Conservation (phyloP, 2,329 filamentous ascomycete genomes). For the Tolypocladium paradoxum region DNA sequence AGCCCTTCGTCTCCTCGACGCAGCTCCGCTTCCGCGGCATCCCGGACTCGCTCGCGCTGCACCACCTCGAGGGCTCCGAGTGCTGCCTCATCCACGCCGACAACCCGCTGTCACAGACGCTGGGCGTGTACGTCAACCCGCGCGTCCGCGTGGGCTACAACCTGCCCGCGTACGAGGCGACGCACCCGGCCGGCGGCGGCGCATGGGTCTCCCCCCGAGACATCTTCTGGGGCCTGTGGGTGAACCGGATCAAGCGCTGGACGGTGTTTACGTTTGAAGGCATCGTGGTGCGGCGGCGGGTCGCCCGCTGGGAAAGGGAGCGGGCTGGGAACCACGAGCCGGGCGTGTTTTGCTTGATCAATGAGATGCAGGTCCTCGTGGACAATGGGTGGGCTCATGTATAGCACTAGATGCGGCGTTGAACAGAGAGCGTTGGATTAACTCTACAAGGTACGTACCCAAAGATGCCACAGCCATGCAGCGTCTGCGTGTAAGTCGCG, state of each 20-base stretch:
- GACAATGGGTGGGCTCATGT: conserved; percentile 50
- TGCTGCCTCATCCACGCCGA: conserved; percentile 70
- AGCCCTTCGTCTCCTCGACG: conserved; percentile 38
- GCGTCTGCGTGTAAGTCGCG: too few relatives aligned
- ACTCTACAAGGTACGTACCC: too few relatives aligned
- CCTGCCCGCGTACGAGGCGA: conserved; percentile 36
- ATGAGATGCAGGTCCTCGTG: conserved; percentile 50
- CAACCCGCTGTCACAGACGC: conserved; percentile 42
- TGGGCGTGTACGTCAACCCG: conserved; percentile 59
- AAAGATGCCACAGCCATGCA: too few relatives aligned
- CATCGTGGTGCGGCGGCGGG: conserved; percentile 25
- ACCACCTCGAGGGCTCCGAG: conserved; percentile 65
- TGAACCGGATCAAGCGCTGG: conserved; percentile 42
- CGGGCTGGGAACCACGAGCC: conserved; percentile 26
- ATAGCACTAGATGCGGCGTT: conserved; percentile 10
- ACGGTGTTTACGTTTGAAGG: conserved; percentile 15
- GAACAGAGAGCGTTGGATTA: neutral
- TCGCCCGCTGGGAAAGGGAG: conserved; percentile 26
- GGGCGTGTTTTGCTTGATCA: conserved; percentile 43
- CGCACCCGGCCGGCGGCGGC: conserved; percentile 22
- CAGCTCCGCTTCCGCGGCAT: conserved; percentile 52
- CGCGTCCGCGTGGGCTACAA: conserved; percentile 58
- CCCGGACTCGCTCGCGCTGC: conserved; percentile 46
- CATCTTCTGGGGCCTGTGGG: conserved; percentile 46
- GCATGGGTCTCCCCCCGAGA: conserved; percentile 37